Base-by-base conservation (phyloP, 257 asterid genomes). In the Asclepias syriaca region DNA sequence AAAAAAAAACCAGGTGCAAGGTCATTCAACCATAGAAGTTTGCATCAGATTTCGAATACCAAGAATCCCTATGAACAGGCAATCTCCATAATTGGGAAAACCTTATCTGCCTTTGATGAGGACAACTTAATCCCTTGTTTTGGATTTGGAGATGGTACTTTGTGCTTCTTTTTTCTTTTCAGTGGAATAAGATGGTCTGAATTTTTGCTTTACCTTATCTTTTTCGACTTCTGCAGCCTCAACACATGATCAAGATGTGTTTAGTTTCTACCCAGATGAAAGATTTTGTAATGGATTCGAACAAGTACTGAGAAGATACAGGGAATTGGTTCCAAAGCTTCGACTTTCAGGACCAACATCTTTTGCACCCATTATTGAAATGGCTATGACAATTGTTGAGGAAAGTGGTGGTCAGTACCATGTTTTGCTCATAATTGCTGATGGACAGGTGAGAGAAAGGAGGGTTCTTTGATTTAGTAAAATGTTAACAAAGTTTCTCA, bases 31-130 rank as follows among this genome's bases (percentile, higher is more conserved):
- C 84, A 93, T 66, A 93, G 72, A 84, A 87, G 97, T 76, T 85
- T 93, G 88, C 98, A 93, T 87, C 90, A 87, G 83, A 78, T 89
- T 53, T 89, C 95, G 27, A 83, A 84, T 39, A 84, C 75, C 74
- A 85, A 76, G 81, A 93, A 93, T 81, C 98, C 98, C 4, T 93
- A 93, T 75, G 97, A 93, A 80, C 93, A 90, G 77, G 98, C 97
- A 74, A 93, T 93, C 81, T 90, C 97, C 49, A 93, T 93, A 61
- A 90, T 93, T 56, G 98, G 98, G 72, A 82, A 92, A 77, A 90
- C 98, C 48, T 76, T 93, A 54, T 87, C 98, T 71, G 80, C 85
- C 78, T 93, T 93, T 70, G 98, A 93, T 58, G 97, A 90, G 82
- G 96, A 93, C 83, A 93, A 90, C 80, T 71, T 90, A 65, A 92